Conservation (phyloP, 2,329 filamentous ascomycete species). For the Exophiala aquamarina region DNA sequence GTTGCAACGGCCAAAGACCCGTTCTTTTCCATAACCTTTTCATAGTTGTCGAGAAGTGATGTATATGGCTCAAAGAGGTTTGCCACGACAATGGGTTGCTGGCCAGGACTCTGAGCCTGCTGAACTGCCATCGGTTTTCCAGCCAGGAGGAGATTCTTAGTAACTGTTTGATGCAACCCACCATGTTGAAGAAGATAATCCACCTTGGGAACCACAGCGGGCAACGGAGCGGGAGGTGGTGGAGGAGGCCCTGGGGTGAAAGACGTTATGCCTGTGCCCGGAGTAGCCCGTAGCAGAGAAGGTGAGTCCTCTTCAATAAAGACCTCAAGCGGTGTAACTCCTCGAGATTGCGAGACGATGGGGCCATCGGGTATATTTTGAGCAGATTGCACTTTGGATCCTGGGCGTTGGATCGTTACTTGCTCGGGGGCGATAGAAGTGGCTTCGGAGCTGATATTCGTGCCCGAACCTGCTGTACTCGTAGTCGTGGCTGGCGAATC, state of each 20-base stretch:
- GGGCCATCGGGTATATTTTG: conserved; percentile 1
- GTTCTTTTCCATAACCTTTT: conserved; percentile 74
- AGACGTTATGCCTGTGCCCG: conserved; percentile 30
- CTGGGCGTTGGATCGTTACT: conserved; percentile 31
- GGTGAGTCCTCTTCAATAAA: conserved; percentile 33
- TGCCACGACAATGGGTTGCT: conserved; percentile 66
- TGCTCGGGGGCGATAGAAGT: conserved; percentile 48
- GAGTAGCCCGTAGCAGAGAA: conserved; percentile 25
- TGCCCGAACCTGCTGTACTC: conserved; percentile 33
- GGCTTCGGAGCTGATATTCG: conserved; percentile 39
- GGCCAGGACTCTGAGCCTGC: conserved; percentile 58
- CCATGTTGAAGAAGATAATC: conserved; percentile 92
- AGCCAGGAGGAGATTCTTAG: conserved; percentile 66
- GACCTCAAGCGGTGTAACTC: conserved; percentile 37
- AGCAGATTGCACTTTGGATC: conserved; percentile 22
- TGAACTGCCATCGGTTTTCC: conserved; percentile 41
- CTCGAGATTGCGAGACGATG: conserved; percentile 15
- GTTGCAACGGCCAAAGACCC: conserved; percentile 94
- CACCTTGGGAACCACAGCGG: conserved; percentile 73
- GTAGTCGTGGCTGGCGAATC: conserved; percentile 39
- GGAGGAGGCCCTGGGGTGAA: conserved; percentile 64
- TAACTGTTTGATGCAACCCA: conserved; percentile 69
- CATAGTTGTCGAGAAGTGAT: conserved; percentile 81
- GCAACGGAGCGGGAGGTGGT: conserved; percentile 67
- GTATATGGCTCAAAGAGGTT: conserved; percentile 81